A percentile compares a stretch with the other conserved stretches of the same genome.
These are phyloP conservation scores for Cutaneotrichosporon dermatis DNA, from an alignment of 1,284 basidiomycete genomes.

Conservation along the genomic window DNA sequence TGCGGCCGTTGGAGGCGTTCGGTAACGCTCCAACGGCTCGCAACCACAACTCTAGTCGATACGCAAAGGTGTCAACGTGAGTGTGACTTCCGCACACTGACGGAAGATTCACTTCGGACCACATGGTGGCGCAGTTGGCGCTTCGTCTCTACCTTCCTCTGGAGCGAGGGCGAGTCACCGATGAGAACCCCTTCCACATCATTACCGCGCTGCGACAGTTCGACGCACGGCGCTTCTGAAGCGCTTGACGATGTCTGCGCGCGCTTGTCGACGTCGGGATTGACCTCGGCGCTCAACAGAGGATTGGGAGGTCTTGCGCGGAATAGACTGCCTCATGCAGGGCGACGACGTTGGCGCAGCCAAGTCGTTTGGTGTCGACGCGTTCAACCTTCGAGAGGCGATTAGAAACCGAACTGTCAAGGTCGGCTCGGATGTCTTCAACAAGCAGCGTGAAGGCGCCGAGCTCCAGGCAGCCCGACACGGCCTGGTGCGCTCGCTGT, in stretches of 20 bases:
- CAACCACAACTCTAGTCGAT: conserved; percentile 20
- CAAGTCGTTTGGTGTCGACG: conserved; percentile 9
- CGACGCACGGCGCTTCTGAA: conserved; percentile 8
- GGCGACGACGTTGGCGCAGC: conserved; percentile 11
- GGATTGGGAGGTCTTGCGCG: conserved; percentile 16
- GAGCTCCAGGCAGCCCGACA: conserved; percentile 16
- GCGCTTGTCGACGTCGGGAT: conserved; percentile 13
- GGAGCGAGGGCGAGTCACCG: conserved; percentile 20
- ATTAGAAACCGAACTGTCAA: conserved; percentile 16
- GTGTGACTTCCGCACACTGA: not conserved
- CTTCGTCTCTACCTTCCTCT: conserved; percentile 20
- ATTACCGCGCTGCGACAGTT: conserved; percentile 12
- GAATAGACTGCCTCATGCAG: conserved; percentile 15
- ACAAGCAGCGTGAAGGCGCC: conserved; percentile 13
- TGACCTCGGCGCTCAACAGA: conserved; percentile 8
- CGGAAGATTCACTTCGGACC: conserved; percentile 15
- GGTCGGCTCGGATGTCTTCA: conserved; percentile 13
- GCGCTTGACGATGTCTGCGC: conserved; percentile 9
- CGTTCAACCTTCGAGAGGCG: conserved; percentile 9
- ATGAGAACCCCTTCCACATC: conserved; percentile 18
- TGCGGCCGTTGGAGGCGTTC: conserved; percentile 16
- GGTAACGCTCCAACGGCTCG: conserved; percentile 21
- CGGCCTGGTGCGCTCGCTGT: conserved; percentile 19
- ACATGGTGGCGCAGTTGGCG: conserved; percentile 9
- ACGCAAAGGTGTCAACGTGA: conserved; percentile 23